Evolutionary conservation across 1,139 yeast genomes (phyloP).

Genomic region (Debaryomycetaceae sp.): DNA sequence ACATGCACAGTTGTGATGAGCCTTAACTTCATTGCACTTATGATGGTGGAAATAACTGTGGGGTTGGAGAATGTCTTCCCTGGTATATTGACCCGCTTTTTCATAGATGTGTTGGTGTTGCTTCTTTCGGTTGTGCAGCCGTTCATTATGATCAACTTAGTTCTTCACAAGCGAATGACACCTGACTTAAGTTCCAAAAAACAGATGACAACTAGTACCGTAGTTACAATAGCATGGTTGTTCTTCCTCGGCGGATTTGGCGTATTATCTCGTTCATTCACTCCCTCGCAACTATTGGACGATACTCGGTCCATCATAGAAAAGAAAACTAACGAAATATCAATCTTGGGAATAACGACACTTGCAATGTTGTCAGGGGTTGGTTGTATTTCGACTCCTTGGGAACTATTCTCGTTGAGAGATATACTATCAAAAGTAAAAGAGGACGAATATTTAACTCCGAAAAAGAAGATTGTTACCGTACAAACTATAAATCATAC

Average conservation of each 20-base stretch:
- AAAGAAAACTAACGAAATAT: constrained; percentile 54
- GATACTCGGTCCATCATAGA: constrained; percentile 28
- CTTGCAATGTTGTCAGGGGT: constrained; percentile 72
- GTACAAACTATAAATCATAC: constrained; percentile 26
- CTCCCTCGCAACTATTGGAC: constrained; percentile 14
- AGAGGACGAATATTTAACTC: background rate
- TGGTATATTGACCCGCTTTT: constrained; percentile 24
- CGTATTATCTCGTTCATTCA: constrained; percentile 27
- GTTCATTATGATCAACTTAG: constrained; percentile 27
- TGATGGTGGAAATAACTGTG: constrained; percentile 38
- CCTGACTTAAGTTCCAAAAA: constrained; percentile 13
- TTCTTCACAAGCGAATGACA: constrained; percentile 23
- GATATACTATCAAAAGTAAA: constrained; percentile 4
- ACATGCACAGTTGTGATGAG: constrained; percentile 30
- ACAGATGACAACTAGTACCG: constrained; percentile 8
- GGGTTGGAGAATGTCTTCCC: constrained; percentile 19
- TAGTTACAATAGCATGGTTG: constrained; percentile 26
- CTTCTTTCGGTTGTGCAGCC: constrained; percentile 34
- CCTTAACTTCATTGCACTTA: constrained; percentile 29
- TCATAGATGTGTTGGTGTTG: constrained; percentile 31
- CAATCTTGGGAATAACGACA: constrained; percentile 67
- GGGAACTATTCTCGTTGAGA: constrained; percentile 15
- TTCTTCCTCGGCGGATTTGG: constrained; percentile 35
- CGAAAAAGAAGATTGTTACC: constrained; percentile 7
- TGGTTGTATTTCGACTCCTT: constrained; percentile 70